Percentiles rank a stretch among this genome's conserved stretches.
Evolutionary conservation across 208 protist genomes (phyloP).

Genomic region (Leishmania aethiopica): DNA sequence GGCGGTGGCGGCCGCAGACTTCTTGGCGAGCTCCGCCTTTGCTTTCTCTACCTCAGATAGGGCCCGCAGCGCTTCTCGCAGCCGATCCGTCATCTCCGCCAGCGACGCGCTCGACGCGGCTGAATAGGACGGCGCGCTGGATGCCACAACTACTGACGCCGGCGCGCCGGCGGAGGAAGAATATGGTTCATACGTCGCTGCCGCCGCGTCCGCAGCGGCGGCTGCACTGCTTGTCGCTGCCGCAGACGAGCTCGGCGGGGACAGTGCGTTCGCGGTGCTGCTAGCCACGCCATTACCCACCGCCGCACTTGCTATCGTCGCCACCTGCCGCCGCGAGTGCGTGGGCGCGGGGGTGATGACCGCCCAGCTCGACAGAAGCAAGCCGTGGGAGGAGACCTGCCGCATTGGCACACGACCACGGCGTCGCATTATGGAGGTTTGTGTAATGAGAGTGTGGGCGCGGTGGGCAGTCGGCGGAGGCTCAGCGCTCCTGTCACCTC

Average conservation of each 20-base stretch:
- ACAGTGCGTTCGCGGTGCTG: not conserved
- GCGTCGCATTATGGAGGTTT: not conserved
- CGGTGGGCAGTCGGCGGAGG: not conserved
- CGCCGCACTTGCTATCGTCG: not conserved
- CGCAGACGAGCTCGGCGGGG: not conserved
- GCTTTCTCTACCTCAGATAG: slow-evolving; percentile 34
- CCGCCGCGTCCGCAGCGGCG: not conserved
- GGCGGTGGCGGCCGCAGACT: not conserved
- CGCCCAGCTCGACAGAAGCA: not conserved
- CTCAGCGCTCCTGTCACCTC: too few relatives aligned
- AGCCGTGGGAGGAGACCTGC: not conserved
- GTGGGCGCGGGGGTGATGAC: not conserved
- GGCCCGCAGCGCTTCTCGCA: slow-evolving; percentile 32
- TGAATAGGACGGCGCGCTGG: not conserved
- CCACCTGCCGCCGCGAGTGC: not conserved
- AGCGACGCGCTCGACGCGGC: slow-evolving; percentile 6
- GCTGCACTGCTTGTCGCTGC: not conserved
- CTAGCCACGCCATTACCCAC: not conserved
- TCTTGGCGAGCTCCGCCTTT: slow-evolving; percentile 18
- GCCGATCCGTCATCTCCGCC: slow-evolving; percentile 15
- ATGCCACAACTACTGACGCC: not conserved
- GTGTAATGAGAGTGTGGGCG: not conserved
- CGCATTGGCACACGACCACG: not conserved
- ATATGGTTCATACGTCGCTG: not conserved
- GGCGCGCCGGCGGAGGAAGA: not conserved